Base-by-base conservation (phyloP, 2,329 filamentous ascomycete genomes). In the Pezicula rhizophila region DNA sequence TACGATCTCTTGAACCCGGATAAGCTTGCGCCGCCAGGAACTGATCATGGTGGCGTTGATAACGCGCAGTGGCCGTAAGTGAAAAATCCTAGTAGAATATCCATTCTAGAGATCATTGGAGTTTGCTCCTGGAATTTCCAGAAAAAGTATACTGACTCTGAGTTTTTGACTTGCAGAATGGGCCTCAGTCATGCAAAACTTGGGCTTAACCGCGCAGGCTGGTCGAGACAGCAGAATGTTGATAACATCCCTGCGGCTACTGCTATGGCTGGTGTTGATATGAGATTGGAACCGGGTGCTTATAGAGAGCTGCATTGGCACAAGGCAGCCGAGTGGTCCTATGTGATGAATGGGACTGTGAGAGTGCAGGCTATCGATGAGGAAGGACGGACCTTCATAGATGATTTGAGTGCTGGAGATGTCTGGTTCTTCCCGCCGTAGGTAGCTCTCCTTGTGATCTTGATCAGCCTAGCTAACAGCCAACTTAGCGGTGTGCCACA, bases 241-340 rank as follows among this genome's bases (percentile, higher is more conserved):
- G 75, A 80, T 28, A 82, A 86, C 66, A 72, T 87, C 3, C 74
- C 77, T 28, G 77, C 77, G 7, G 85, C 80, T 57, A 74, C 79
- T n/a, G 83, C 89, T 62, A 75, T 90, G 40, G 86, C 86, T 2
- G 81, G 82, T 37, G 86, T 89, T 47, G 88, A 90, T 64, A 90
- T 90, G 86, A 78, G 85, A 10, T 78, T 90, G 2, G 85, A 84
- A 35, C 69, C 79, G 54, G 84, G 85, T 33, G 85, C 84, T 28
- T 87, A 87, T 57, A 82, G 86, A 25, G 86, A 90, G 64, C 73
- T 90, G 8, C 86, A 90, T 62, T 90, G 86, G 86, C 86, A 90
- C 71, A 87, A 86, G 58, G 83, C 88, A 64, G 85, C 84, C 34
- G 86, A 90, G 61, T 89, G 86, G 85, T 84, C 83, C 0, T 89